Evolutionary conservation across 139 green algal genomes (phyloP).

Genomic region (Haematococcus sp.): DNA sequence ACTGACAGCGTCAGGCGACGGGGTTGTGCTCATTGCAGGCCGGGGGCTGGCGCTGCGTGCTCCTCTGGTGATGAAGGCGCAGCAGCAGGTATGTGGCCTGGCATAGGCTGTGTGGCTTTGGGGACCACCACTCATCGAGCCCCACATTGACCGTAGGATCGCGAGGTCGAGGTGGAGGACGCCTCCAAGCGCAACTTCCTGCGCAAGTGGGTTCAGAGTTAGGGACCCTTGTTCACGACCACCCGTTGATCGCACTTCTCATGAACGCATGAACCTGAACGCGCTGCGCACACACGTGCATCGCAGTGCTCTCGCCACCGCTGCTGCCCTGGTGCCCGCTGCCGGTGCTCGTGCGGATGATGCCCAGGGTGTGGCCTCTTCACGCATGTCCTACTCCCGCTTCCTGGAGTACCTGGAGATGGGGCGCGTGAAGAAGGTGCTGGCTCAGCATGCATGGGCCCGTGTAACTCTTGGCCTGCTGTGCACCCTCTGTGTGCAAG

Average conservation of each 20-base stretch:
- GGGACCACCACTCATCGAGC: neutral
- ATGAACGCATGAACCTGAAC: too few relatives aligned
- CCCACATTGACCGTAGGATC: slow-evolving; percentile 1
- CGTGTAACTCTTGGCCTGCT: neutral
- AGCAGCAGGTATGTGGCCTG: neutral
- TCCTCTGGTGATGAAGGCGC: neutral
- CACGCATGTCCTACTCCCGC: slow-evolving; percentile 98
- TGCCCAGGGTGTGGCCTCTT: slow-evolving; percentile 83
- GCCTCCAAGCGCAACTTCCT: slow-evolving; percentile 28
- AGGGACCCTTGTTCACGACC: too few relatives aligned
- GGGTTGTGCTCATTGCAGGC: neutral
- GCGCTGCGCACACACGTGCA: neutral
- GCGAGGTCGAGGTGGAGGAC: neutral
- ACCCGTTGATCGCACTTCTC: too few relatives aligned
- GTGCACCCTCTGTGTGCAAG: too few relatives aligned
- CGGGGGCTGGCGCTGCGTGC: neutral
- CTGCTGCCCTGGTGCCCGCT: slow-evolving; percentile 20
- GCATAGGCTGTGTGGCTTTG: neutral
- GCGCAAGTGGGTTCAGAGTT: slow-evolving; percentile 17
- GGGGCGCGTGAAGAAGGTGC: slow-evolving; percentile 98
- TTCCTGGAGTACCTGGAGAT: slow-evolving; percentile 99
- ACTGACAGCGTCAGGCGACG: too few relatives aligned
- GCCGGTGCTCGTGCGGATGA: slow-evolving; percentile 42
- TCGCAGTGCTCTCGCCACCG: slow-evolving; percentile 29
- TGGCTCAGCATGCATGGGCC: neutral